Evolutionary conservation across 441 rosid species (phyloP).

Genomic region (California macrophylla): DNA sequence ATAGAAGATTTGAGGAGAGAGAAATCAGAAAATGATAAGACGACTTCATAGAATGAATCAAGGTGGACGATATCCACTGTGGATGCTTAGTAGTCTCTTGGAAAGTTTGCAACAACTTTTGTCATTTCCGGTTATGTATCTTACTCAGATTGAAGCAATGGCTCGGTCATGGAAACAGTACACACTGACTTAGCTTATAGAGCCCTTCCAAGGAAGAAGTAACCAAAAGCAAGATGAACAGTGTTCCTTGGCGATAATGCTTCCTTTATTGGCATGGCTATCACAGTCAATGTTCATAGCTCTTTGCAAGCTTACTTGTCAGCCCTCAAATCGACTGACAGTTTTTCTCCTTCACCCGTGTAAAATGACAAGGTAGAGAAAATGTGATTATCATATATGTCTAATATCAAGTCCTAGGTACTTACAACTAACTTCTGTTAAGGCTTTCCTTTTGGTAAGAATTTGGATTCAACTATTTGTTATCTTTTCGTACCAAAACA

Average conservation of each 20-base stretch:
- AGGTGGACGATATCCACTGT: too few relatives aligned
- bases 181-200: slow-evolving; percentile 68
- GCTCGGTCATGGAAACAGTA: slow-evolving; percentile 88
- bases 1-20: too few relatives aligned
- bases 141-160: too few relatives aligned
- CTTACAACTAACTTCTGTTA: neutral
- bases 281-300: slow-evolving; percentile 19
- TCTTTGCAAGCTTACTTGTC: neutral
- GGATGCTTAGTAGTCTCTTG: too few relatives aligned
- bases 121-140: too few relatives aligned
- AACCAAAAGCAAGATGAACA: slow-evolving; percentile 35
- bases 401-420: neutral
- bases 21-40: too few relatives aligned
- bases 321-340: neutral
- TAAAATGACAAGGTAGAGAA: neutral
- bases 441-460: neutral
- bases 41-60: too few relatives aligned
- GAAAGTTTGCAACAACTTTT: too few relatives aligned
- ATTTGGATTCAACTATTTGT: neutral
- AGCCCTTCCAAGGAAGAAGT: slow-evolving; percentile 28
- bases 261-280: slow-evolving; percentile 42
- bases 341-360: neutral
- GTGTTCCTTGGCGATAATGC: slow-evolving; percentile 44
- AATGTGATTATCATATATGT: neutral
- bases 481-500: neutral